Percentiles rank a stretch among this genome's conserved stretches.
phyloP scores from a whole-genome alignment of 495 filamentous ascomycete genomes.

The Halenospora varia region DNA sequence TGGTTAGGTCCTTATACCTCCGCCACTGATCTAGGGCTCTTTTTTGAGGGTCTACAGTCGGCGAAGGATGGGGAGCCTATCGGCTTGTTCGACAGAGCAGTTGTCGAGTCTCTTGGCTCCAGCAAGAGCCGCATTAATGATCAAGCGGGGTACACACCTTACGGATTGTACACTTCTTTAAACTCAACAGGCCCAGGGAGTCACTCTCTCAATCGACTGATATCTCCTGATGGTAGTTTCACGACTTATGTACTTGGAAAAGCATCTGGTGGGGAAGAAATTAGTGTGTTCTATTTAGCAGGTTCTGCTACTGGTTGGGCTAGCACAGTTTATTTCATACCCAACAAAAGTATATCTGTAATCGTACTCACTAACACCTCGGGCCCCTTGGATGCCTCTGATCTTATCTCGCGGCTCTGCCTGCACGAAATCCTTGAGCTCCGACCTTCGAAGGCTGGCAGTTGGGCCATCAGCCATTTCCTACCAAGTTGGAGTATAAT shows the following conservation, averaged over 20 bases:
- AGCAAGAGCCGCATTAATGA: neutral
- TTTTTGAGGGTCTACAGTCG: constrained; percentile 2
- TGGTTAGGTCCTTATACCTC: constrained; percentile 9
- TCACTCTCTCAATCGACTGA: constrained; percentile 14
- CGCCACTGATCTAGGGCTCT: constrained; percentile 7
- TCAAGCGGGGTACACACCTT: constrained; percentile 3
- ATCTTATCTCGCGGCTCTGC: constrained; percentile 12
- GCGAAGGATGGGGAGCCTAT: constrained; percentile 3
- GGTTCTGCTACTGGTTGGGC: constrained; percentile 14
- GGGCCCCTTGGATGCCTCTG: constrained; percentile 8
- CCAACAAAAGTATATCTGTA: neutral
- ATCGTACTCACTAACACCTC: constrained; percentile 12
- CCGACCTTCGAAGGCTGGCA: constrained; percentile 2
- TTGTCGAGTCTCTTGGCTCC: neutral
- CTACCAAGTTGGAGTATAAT: neutral
- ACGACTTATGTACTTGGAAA: neutral
- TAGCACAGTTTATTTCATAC: constrained; percentile 11
- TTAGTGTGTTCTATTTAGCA: constrained; percentile 12
- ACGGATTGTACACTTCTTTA: constrained; percentile 6
- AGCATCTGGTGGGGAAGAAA: neutral
- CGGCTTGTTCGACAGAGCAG: constrained; percentile 3
- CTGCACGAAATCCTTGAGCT: constrained; percentile 10
- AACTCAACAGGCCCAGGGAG: neutral
- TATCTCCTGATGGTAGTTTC: constrained; percentile 2
- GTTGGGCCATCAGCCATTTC: neutral